Conservation (phyloP, 805 yeast genomes). For the Teunomyces pallodes region DNA sequence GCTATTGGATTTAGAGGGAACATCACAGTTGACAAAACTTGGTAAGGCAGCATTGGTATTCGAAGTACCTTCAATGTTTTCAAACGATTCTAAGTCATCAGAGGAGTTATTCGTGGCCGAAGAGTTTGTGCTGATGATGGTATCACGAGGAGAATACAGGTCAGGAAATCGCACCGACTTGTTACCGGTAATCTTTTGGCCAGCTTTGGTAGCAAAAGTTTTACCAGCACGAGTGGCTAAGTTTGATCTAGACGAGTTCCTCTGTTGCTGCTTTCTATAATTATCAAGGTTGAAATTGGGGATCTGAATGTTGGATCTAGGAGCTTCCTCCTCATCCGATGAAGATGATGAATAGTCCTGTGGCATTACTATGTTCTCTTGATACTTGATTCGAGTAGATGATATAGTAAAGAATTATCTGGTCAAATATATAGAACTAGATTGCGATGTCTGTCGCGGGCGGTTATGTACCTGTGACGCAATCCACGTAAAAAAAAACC, state of each 20-base stretch:
- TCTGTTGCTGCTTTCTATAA: conserved; percentile 18
- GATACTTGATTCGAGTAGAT: background rate
- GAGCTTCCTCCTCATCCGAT: conserved; percentile 31
- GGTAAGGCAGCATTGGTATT: conserved; percentile 17
- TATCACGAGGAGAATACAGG: conserved; percentile 20
- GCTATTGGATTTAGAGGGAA: background rate
- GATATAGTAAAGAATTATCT: background rate
- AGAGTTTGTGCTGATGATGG: conserved; percentile 26
- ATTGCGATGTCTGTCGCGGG: background rate
- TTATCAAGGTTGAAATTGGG: conserved; percentile 25
- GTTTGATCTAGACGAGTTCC: conserved; percentile 15
- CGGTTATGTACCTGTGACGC: conserved; percentile 2
- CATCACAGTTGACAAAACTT: conserved; percentile 16
- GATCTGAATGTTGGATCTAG: conserved; percentile 27
- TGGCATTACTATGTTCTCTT: background rate
- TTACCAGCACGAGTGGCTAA: conserved; percentile 15
- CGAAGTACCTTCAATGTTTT: conserved; percentile 1
- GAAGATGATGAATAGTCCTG: conserved; percentile 1
- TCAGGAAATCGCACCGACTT: conserved; percentile 32
- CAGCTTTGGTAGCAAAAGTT: conserved; percentile 15
- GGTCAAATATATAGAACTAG: background rate
- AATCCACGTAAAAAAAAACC: background rate
- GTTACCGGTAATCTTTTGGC: conserved; percentile 18
- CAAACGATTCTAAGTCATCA: conserved; percentile 13
- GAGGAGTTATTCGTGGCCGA: conserved; percentile 20